phyloP scores from a whole-genome alignment of 345 rosid genomes.

The Ailanthus altissimus region DNA sequence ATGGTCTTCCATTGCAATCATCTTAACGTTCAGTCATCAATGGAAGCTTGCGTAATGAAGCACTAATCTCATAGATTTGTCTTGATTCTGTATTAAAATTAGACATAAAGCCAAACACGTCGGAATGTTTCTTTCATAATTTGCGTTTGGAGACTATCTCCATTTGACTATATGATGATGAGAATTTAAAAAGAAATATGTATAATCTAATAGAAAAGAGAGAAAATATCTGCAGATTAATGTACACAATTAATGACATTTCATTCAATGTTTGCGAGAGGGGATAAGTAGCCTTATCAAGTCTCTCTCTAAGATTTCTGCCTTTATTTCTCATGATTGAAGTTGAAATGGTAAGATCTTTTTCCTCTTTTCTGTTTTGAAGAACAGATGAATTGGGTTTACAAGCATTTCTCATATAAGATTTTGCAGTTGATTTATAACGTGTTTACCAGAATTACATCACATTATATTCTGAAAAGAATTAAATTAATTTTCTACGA shows the following conservation, averaged over 20 bases:
- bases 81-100: background rate
- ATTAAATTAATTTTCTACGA: no score
- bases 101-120: background rate
- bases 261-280: background rate
- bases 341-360: background rate
- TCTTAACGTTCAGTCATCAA: constrained; percentile 8
- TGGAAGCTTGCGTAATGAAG: constrained; percentile 27
- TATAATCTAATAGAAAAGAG: background rate
- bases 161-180: background rate
- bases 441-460: no score
- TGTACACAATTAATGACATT: background rate
- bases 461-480: no score
- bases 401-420: background rate
- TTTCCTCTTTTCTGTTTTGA: background rate
- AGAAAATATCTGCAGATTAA: background rate
- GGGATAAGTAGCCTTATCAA: background rate
- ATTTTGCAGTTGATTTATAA: no score
- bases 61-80: constrained; percentile 19
- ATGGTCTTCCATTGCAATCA: constrained; percentile 2
- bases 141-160: background rate
- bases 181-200: background rate
- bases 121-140: background rate
- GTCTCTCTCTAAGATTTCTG: constrained; percentile 5
- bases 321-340: constrained; percentile 2
- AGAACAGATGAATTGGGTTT: background rate